A percentile compares a stretch with the other conserved stretches of the same genome.
These are phyloP conservation scores for Wickerhamomyces chambardii DNA, from an alignment of 805 yeast species.

Conservation along the genomic window DNA sequence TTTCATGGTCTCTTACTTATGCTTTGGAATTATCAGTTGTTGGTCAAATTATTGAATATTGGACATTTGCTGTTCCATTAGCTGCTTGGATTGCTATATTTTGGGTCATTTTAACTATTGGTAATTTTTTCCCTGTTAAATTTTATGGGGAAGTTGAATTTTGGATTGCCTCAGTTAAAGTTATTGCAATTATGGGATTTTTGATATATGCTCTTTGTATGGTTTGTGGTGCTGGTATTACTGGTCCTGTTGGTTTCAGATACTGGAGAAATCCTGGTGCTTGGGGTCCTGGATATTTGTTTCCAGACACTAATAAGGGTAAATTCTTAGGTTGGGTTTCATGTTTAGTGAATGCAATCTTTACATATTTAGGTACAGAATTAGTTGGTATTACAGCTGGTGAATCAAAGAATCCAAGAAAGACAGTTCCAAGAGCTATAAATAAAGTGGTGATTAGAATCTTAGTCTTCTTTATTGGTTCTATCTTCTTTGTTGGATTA, in stretches of 20 bases:
- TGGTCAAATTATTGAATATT: conserved; percentile 53
- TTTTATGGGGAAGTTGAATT: conserved; percentile 71
- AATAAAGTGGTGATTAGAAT: conserved; percentile 62
- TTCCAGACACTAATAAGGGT: conserved; percentile 38
- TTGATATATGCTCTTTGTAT: conserved; percentile 55
- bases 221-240: conserved; percentile 67
- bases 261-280: conserved; percentile 79
- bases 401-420: conserved; percentile 62
- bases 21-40: conserved; percentile 67
- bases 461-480: conserved; percentile 52
- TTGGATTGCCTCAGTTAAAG: conserved; percentile 63
- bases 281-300: conserved; percentile 58
- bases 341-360: conserved; percentile 66
- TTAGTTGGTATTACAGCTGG: conserved; percentile 70
- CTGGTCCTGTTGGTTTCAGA: conserved; percentile 70
- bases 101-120: conserved; percentile 41
- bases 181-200: conserved; percentile 65
- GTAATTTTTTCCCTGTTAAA: conserved; percentile 60
- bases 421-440: conserved; percentile 62
- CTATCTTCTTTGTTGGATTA: conserved; percentile 61
- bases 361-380: conserved; percentile 77
- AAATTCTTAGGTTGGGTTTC: conserved; percentile 64
- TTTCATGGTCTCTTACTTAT: conserved; percentile 70
- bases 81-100: conserved; percentile 69
- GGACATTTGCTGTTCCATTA: conserved; percentile 64